phyloP scores from a whole-genome alignment of 495 filamentous ascomycete genomes.

The Melanomma pulvis-pyrius region DNA sequence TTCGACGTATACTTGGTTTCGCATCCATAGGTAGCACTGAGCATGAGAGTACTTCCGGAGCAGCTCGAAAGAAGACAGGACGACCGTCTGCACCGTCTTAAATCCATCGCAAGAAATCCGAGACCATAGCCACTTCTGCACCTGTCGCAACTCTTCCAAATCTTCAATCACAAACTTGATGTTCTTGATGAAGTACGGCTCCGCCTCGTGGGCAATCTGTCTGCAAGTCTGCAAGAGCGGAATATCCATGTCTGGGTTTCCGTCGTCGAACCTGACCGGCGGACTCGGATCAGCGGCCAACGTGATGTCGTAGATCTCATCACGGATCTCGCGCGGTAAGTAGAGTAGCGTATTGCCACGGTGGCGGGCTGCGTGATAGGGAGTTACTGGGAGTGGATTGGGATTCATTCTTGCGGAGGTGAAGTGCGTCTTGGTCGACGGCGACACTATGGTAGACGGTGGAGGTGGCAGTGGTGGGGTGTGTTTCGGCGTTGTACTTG shows the following conservation, averaged over 20 bases:
- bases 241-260: not conserved
- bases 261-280: not conserved
- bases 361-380: not conserved
- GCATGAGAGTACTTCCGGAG: not conserved
- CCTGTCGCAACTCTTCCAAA: not conserved
- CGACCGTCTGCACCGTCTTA: not conserved
- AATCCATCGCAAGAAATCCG: not conserved
- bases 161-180: not conserved
- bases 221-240: not conserved
- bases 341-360: slow-evolving; percentile 1
- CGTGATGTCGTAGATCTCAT: not conserved
- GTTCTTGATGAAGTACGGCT: not conserved
- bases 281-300: not conserved
- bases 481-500: no score
- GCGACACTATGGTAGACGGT: no score
- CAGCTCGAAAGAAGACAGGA: not conserved
- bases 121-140: not conserved
- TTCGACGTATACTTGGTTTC: not conserved
- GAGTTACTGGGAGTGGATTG: not conserved
- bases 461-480: no score
- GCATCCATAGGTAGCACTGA: not conserved
- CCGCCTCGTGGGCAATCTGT: not conserved
- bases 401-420: not conserved
- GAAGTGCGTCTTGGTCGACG: not conserved
- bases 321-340: not conserved